Evolutionary conservation across 1,284 basidiomycete genomes (phyloP), one percentile per base, ranked within the genome.

Genomic region (Austroboletus niveus): DNA sequence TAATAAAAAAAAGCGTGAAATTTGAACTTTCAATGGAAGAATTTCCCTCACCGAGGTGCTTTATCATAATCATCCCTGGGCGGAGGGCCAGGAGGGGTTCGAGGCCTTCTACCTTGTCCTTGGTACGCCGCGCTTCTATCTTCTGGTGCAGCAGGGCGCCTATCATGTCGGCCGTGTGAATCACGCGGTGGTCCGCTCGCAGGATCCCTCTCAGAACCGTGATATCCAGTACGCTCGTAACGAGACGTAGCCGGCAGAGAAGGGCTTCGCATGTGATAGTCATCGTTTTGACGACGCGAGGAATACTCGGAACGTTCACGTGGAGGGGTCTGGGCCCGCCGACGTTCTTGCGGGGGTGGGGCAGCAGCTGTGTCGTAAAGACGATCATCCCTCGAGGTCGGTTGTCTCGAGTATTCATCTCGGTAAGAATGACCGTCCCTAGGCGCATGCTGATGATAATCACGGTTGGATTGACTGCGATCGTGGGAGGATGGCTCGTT

Each of bases 241-340:
- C 78, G 75, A 61, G 77, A 52, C 20, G 61, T 64, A 20, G 72
- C 69, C 42, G 65, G 71, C 43, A 73, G 66, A 12, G 75, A 71
- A 52, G 77, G 70, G 10, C 77, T 81, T 56, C 83, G 76, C 60
- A 67, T 60, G 57, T 80, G 74, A 59, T 81, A 82, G 47, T 89
- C 87, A 58, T 90, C 86, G 60, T 80, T 78, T 52, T 88, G 84
- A 56, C 83, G 79, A 63, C 76, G 69, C 50, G 81, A 70, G 60
- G 74, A 27, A 66, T 83, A 84, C 53, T 87, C 85, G 41, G 84
- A 76, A 60, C 80, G 82, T n/a, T 85, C 85, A 57, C 85, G 75
- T 30, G 83, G 80, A 48, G 86, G 84, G 8, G 76, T 72, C 2
- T 74, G 68, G 52, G 82, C 79, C 47, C 84, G 75, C 42, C 85